Percentiles rank a stretch among this genome's conserved stretches.
phyloP scores from a whole-genome alignment of 805 yeast genomes.

The Isabelozyma pseudorhagii region DNA sequence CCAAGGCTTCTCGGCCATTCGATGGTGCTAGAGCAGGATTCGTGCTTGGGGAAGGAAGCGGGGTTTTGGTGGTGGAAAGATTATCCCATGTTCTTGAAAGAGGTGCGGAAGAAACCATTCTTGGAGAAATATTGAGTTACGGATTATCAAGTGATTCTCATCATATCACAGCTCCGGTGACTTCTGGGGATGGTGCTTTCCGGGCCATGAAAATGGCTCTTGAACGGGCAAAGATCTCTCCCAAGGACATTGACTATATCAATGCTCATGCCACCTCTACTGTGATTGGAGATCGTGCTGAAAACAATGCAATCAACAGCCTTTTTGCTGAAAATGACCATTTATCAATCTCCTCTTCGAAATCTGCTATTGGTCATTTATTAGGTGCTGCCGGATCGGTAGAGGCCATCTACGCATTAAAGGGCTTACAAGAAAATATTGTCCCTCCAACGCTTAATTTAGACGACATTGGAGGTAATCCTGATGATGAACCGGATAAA shows the following conservation, averaged over 20 bases:
- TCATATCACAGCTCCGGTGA: slow-evolving; percentile 90
- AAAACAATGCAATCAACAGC: slow-evolving; percentile 65
- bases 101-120: slow-evolving; percentile 53
- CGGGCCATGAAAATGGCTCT: slow-evolving; percentile 81
- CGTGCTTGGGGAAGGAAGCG: slow-evolving; percentile 92
- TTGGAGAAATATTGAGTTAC: slow-evolving; percentile 82
- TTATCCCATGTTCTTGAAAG: slow-evolving; percentile 70
- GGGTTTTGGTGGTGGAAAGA: slow-evolving; percentile 72
- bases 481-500: slow-evolving; percentile 38
- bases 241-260: slow-evolving; percentile 62
- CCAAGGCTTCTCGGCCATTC: slow-evolving; percentile 79
- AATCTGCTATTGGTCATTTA: slow-evolving; percentile 91
- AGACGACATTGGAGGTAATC: slow-evolving; percentile 46
- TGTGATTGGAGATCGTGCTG: slow-evolving; percentile 83
- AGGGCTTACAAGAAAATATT: slow-evolving; percentile 53
- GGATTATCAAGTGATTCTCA: slow-evolving; percentile 90
- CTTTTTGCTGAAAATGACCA: slow-evolving; percentile 41
- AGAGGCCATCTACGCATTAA: slow-evolving; percentile 77
- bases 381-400: slow-evolving; percentile 96
- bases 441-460: slow-evolving; percentile 85
- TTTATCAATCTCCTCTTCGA: slow-evolving; percentile 71
- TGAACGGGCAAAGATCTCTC: slow-evolving; percentile 43
- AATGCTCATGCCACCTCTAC: slow-evolving; percentile 99
- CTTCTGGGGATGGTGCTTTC: slow-evolving; percentile 79
- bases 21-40: slow-evolving; percentile 79